These are phyloP conservation scores for Iris pallida DNA, from an alignment of 116 monocot species.

Conservation along the genomic window DNA sequence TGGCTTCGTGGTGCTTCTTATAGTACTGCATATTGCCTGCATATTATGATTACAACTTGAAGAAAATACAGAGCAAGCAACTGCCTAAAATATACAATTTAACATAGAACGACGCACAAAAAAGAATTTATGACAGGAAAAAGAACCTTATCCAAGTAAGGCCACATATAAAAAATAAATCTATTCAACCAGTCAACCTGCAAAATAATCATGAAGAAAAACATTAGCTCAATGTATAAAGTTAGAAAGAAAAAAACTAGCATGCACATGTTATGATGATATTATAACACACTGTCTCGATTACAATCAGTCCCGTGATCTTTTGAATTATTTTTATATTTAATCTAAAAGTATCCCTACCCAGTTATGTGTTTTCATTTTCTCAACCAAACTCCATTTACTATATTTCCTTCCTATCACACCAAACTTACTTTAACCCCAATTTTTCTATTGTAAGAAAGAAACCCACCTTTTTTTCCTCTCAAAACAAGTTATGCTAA, in stretches of 20 bases:
- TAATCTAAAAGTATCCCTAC: too few species aligned
- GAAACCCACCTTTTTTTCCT: too few species aligned
- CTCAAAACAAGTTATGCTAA: too few species aligned
- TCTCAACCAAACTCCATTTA: too few species aligned
- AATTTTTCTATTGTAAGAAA: too few species aligned
- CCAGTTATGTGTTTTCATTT: too few species aligned
- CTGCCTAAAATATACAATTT: background rate
- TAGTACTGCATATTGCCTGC: conserved; percentile 68
- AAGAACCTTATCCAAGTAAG: conserved; percentile 76
- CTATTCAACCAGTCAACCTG: conserved; percentile 95
- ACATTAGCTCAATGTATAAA: background rate
- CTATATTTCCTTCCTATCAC: too few species aligned
- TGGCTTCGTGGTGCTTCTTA: conserved; percentile 49
- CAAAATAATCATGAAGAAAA: conserved; percentile 9
- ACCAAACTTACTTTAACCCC: too few species aligned
- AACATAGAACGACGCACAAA: background rate
- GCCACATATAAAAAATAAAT: conserved; percentile 73
- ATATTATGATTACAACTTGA: background rate
- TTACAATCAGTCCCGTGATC: background rate
- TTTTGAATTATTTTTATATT: too few species aligned
- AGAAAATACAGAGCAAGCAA: background rate
- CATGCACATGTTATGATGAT: background rate
- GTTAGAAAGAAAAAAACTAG: background rate
- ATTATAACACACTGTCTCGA: background rate
- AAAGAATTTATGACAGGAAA: too few species aligned